Evolutionary conservation across 1,284 basidiomycete species (phyloP), one percentile per base, ranked within the genome.

Genomic region (Leccinum fallax): DNA sequence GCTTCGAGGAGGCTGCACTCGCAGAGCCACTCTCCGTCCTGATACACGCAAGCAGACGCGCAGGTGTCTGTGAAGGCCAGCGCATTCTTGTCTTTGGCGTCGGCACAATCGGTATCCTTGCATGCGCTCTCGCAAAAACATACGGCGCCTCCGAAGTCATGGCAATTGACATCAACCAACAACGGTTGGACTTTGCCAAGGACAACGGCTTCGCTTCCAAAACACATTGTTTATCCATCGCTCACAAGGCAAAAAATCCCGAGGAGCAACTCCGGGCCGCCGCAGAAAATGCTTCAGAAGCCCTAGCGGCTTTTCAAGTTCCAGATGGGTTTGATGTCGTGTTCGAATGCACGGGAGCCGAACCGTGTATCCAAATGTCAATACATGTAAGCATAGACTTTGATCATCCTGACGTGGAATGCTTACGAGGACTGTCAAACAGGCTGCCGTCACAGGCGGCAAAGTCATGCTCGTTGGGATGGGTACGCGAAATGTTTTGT

Each of bases 281-380:
- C 13, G 89, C 89, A 73, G 85, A 87, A 63, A 84, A 78, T 63
- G 81, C 85, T 5, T 75, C 79, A 28, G 72, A 77, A 40, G 81
- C 86, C 19, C 78, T 94, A 68, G 74, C 81, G 65, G 74, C 82
- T 64, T 89, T 90, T 70, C 81, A 79, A 60, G 79, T 86, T 62
- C 80, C 82, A 24, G 88, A 93, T 34, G 95, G 95, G 13, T 97
- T 95, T 76, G 95, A 98, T 77, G 81, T 92, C 68, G 89, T 97
- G 40, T 93, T 95, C 70, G 96, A 98, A 76, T 98, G 96, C 78
- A 97, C 95, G 5, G 96, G 96, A 66, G 94, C 94, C 2, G 94
- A 96, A 76, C 82, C 86, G 32, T 94, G 91, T 73, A 94, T 95
- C 74, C 93, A 95, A 74, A 88, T 93, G 85, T 89, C 90, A 57